phyloP scores from a whole-genome alignment of 208 protist genomes.

The Wallacemonas sp. region DNA sequence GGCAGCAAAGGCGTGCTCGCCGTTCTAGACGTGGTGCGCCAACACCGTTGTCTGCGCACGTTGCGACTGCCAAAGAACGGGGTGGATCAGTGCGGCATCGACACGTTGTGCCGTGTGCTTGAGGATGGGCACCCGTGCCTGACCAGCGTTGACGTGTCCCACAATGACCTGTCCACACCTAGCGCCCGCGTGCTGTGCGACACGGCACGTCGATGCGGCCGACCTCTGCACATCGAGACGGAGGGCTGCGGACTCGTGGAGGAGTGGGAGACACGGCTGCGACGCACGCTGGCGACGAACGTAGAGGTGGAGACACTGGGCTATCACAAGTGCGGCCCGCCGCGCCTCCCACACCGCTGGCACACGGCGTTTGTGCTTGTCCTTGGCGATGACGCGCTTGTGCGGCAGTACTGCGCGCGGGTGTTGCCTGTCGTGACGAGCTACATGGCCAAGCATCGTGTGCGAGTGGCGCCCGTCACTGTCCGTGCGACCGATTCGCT shows the following conservation, averaged over 20 bases:
- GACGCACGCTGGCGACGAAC: slow-evolving; percentile 54
- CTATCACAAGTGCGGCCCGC: slow-evolving; percentile 44
- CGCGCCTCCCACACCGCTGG: slow-evolving; percentile 43
- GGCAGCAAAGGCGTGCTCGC: slow-evolving; percentile 67
- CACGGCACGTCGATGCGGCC: slow-evolving; percentile 21
- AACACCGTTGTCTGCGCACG: slow-evolving; percentile 55
- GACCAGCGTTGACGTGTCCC: slow-evolving; percentile 50
- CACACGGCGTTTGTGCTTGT: slow-evolving; percentile 68
- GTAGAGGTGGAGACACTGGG: slow-evolving; percentile 38
- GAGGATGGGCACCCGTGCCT: slow-evolving; percentile 45
- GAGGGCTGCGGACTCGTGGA: slow-evolving; percentile 52
- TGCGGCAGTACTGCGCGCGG: slow-evolving; percentile 46
- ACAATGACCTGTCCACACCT: slow-evolving; percentile 66
- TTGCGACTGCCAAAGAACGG: slow-evolving; percentile 65
- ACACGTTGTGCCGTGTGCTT: slow-evolving; percentile 56
- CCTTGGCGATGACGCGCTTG: slow-evolving; percentile 33
- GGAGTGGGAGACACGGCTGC: slow-evolving; percentile 68
- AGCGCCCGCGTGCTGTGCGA: slow-evolving; percentile 70
- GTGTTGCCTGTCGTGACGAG: slow-evolving; percentile 59
- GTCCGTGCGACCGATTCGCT: slow-evolving; percentile 41
- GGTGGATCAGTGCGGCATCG: slow-evolving; percentile 57
- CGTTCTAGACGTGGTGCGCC: slow-evolving; percentile 60
- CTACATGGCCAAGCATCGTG: slow-evolving; percentile 47
- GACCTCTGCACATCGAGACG: slow-evolving; percentile 32
- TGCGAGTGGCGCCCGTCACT: slow-evolving; percentile 67